A percentile compares a stretch with the other conserved stretches of the same genome.
phyloP scores from a whole-genome alignment of 768 basidiomycete genomes.

The Hemileccinum rubropunctum region DNA sequence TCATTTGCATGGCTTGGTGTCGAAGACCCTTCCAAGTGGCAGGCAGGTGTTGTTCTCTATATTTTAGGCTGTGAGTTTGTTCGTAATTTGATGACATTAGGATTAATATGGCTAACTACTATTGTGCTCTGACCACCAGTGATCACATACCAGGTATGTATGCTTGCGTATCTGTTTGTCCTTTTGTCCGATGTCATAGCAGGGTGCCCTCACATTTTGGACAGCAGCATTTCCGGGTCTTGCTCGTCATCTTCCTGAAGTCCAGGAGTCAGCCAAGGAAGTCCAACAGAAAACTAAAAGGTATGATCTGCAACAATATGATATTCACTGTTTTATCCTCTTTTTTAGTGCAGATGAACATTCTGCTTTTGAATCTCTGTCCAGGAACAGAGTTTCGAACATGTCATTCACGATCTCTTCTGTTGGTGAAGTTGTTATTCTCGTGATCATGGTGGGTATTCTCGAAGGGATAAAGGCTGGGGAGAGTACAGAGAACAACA shows the following conservation, averaged over 20 bases:
- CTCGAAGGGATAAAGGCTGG: constrained; percentile 61
- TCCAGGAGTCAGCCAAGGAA: constrained; percentile 49
- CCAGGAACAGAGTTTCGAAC: constrained; percentile 72
- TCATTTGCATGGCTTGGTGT: constrained; percentile 81
- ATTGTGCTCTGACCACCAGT: constrained; percentile 36
- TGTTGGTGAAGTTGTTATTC: constrained; percentile 64
- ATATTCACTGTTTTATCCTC: neutral
- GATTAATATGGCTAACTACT: neutral
- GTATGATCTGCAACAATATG: constrained; percentile 29
- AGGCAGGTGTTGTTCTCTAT: constrained; percentile 57
- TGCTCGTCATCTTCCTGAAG: constrained; percentile 65
- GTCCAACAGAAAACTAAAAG: constrained; percentile 43
- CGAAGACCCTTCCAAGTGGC: constrained; percentile 62
- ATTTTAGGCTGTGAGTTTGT: constrained; percentile 55
- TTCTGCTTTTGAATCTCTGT: constrained; percentile 54
- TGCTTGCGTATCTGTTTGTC: neutral
- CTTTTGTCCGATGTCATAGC: neutral
- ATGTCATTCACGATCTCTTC: constrained; percentile 71
- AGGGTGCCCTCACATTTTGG: constrained; percentile 78
- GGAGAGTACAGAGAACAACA: constrained; percentile 67
- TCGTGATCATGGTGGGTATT: constrained; percentile 74
- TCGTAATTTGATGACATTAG: neutral
- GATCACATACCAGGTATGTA: constrained; percentile 63
- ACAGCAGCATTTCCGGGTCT: constrained; percentile 80
- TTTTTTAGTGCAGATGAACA: constrained; percentile 47